Base-by-base conservation (phyloP, 2,329 filamentous ascomycete genomes). In the Epicoccum sorghinum region DNA sequence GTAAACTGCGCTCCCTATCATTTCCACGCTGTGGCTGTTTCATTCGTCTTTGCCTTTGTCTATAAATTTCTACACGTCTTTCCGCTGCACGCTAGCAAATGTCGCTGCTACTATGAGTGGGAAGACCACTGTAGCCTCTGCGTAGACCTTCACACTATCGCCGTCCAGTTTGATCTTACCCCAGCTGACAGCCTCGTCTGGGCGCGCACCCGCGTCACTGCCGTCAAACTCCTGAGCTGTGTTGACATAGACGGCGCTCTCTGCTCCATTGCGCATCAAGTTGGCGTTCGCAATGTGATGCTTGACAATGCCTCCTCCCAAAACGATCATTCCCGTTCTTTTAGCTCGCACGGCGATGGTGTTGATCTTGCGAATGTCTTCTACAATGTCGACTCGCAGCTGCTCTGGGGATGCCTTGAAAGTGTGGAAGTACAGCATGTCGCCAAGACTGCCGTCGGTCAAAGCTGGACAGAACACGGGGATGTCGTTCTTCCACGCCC, bases 361-460 rank as follows among this genome's bases (percentile, higher is more conserved):
- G 78, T 99, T 99, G 75, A 99, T 92, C 58, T 84, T 87, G 18
- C 95, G 87, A 57, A 99, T 95, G 69, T 99, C 95, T 69, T 96
- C 90, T 22, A 97, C 91, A 54, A 98, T 91, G 73, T 98, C 95
- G 56, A 97, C 86, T 52, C 88, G 86, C 37, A 99, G 82, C 74
- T 93, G 89, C 57, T 80, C 79, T 3, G 93, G 93, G 2, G 90
- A 93, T 0, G 90, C 78, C 74, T 93, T 95, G 84, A 92, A 99
- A 1, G 93, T 96, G 78, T 99, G 93, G 75, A 99, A 98, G 78
- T 97, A 98, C 36, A 99, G 82, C 95, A 99, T 99, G 75, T 99
- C 95, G 4, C 95, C 95, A 18, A 99, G 78, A 65, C 91, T 96
- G 14, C 95, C 95, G 70, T 99, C 95, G 0, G 95, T 99, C 66